Conservation (phyloP, 805 yeast species). For the Wickerhamomyces subpelliculosus region DNA sequence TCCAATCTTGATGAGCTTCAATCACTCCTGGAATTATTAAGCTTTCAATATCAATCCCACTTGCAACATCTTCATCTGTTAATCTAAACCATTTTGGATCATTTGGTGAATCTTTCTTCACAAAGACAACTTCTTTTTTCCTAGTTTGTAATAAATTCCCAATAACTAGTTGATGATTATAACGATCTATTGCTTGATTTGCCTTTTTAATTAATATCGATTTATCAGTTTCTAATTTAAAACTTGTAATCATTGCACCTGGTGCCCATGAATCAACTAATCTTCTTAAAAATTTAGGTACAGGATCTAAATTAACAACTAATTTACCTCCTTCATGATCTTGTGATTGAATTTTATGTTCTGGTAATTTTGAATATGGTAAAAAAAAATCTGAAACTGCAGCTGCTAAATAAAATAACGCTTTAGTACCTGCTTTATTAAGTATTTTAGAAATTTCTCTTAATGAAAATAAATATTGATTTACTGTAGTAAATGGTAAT, state of each 20-base stretch:
- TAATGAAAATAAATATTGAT: conserved; percentile 85
- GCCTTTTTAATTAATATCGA: conserved; percentile 69
- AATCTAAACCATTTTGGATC: conserved; percentile 45
- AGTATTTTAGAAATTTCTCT: conserved; percentile 56
- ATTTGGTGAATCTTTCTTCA: conserved; percentile 37
- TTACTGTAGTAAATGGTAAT: conserved; percentile 90
- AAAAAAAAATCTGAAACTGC: conserved; percentile 96
- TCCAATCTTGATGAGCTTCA: conserved; percentile 57
- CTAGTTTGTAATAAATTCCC: conserved; percentile 90
- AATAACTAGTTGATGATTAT: conserved; percentile 89
- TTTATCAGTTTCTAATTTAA: conserved; percentile 87
- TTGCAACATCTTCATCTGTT: conserved; percentile 30
- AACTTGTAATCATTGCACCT: conserved; percentile 87
- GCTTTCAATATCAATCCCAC: conserved; percentile 63
- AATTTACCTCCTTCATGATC: conserved; percentile 61
- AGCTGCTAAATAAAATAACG: conserved; percentile 87
- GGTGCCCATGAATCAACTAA: conserved; percentile 95
- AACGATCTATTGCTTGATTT: conserved; percentile 68
- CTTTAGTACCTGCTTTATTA: conserved; percentile 45
- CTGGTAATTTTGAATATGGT: conserved; percentile 79
- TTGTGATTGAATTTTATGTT: conserved; percentile 90
- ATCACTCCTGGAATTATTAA: conserved; percentile 75
- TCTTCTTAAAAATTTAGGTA: conserved; percentile 85
- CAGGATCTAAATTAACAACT: conserved; percentile 85
- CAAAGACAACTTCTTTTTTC: conserved; percentile 83